Evolutionary conservation across 495 filamentous ascomycete species (phyloP), one percentile per base, ranked within the genome.

Genomic region (Aspergillus wentii): DNA sequence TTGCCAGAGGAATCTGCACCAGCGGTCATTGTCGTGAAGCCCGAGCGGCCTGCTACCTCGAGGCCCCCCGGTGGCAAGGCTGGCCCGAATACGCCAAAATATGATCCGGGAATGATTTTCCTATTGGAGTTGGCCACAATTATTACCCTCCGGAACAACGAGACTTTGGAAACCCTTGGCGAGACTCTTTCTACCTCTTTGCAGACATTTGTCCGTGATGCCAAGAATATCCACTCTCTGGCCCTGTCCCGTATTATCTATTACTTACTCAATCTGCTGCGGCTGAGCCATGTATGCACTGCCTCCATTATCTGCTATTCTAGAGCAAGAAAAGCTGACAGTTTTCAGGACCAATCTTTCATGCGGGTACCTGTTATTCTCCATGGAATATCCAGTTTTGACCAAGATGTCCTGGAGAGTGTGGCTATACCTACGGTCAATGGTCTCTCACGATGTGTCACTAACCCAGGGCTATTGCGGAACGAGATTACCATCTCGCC

Each of bases 401-500:
- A 88, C 22, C 80, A 83, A 49, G 78, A 85, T 32, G 72, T 79
- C 4, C 64, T 96, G 26, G 78, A 85, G 35, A 86, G 83, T 51
- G 80, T 87, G 1, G 84, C 89, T 3, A 67, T 72, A 17, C 73
- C 86, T 1, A 75, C 88, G 1, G 66, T 95, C 18, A 82, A 85
- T 51, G 90, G 92, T 2, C 66, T 99, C 10, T 74, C 78, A 18
- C 69, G 83, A 14, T 97, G 92, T 51, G 80, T 91, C 40, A 78
- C 80, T 32, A 76, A 85, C 39, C 76, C 85, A 0, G 78, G 78
- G 17, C 79, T 81, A 17, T 72, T 99, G 15, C 78, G 86, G 39
- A 95, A 83, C 44, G 91, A 96, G 62, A 86, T 97, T 43, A 89
- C 91, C 52, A 89, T 86, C 14, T 95, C 91, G 17, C 92, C 92